A percentile compares a stretch with the other conserved stretches of the same genome.
Evolutionary conservation across 257 asterid genomes (phyloP).

Genomic region (Capsicum baccatum): DNA sequence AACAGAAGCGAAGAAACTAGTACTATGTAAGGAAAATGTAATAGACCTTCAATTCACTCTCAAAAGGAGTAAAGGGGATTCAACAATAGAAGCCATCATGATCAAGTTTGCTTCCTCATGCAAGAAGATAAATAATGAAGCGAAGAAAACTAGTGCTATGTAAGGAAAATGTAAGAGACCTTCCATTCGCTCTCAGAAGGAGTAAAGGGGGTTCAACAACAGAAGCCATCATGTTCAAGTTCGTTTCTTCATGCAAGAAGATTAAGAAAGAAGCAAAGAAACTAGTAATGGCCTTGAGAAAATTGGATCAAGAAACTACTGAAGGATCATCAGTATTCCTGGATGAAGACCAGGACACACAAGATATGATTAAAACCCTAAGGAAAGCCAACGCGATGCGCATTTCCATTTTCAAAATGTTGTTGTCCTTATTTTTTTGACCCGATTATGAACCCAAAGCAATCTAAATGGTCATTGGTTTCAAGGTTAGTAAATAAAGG

Average conservation of each 20-base stretch:
- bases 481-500: slow-evolving; percentile 38
- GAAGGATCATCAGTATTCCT: slow-evolving; percentile 7
- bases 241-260: slow-evolving; percentile 27
- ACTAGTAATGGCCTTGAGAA: slow-evolving; percentile 26
- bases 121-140: slow-evolving; percentile 39
- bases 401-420: slow-evolving; percentile 33
- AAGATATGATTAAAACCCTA: slow-evolving; percentile 33
- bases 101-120: not conserved
- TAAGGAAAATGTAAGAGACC: slow-evolving; percentile 36
- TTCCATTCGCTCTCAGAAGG: slow-evolving; percentile 42
- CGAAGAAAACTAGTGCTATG: slow-evolving; percentile 12
- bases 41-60: slow-evolving; percentile 39
- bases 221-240: slow-evolving; percentile 24
- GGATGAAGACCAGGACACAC: slow-evolving; percentile 35
- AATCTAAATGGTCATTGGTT: slow-evolving; percentile 42
- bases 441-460: slow-evolving; percentile 36
- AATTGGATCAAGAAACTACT: slow-evolving; percentile 35
- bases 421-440: slow-evolving; percentile 31
- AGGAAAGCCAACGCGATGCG: slow-evolving; percentile 36
- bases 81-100: slow-evolving; percentile 29
- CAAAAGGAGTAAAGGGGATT: slow-evolving; percentile 39
- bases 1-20: slow-evolving; percentile 32
- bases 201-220: slow-evolving; percentile 33
- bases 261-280: slow-evolving; percentile 32
- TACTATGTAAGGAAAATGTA: slow-evolving; percentile 29